These are phyloP conservation scores for Cladosporium oxysporum DNA, from an alignment of 2,329 filamentous ascomycete genomes.

Conservation along the genomic window DNA sequence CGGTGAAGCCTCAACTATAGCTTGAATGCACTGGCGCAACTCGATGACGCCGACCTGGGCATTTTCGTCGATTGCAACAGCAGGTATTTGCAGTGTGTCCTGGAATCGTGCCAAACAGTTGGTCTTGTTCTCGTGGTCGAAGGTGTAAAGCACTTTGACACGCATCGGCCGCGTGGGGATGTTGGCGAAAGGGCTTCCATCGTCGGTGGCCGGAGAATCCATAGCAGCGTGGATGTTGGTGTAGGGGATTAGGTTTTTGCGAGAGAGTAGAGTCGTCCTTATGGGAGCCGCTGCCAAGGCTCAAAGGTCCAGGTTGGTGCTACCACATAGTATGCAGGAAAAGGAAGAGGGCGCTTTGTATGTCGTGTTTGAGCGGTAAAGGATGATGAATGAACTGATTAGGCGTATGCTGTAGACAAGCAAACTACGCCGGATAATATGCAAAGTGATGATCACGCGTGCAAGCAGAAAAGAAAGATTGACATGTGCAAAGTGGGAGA, in stretches of 20 bases:
- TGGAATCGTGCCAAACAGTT: conserved; percentile 88
- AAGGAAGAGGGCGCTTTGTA: background rate
- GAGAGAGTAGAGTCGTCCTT: conserved; percentile 20
- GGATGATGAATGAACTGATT: background rate
- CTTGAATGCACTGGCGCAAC: conserved; percentile 81
- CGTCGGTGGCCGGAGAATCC: conserved; percentile 21
- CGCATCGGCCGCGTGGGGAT: conserved; percentile 49
- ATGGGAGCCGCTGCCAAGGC: conserved; percentile 27
- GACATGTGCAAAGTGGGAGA: conserved; percentile 11
- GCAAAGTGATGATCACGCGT: conserved; percentile 10
- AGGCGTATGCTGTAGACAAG: background rate
- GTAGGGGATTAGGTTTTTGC: conserved; percentile 28
- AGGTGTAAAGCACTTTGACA: conserved; percentile 96
- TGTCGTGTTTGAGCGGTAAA: background rate
- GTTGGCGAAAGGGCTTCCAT: conserved; percentile 33
- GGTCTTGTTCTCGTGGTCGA: conserved; percentile 83
- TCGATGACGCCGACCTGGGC: conserved; percentile 85
- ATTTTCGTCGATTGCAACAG: conserved; percentile 75
- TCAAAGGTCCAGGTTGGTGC: conserved; percentile 29
- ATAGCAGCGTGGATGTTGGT: conserved; percentile 29
- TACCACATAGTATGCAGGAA: conserved; percentile 31
- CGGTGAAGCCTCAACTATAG: conserved; percentile 76
- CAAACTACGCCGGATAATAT: conserved; percentile 1
- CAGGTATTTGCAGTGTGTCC: conserved; percentile 75
- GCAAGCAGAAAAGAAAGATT: background rate